These are phyloP conservation scores for Taxillus chinensis DNA, from an alignment of 164 flowering plant genomes.

Conservation along the genomic window DNA sequence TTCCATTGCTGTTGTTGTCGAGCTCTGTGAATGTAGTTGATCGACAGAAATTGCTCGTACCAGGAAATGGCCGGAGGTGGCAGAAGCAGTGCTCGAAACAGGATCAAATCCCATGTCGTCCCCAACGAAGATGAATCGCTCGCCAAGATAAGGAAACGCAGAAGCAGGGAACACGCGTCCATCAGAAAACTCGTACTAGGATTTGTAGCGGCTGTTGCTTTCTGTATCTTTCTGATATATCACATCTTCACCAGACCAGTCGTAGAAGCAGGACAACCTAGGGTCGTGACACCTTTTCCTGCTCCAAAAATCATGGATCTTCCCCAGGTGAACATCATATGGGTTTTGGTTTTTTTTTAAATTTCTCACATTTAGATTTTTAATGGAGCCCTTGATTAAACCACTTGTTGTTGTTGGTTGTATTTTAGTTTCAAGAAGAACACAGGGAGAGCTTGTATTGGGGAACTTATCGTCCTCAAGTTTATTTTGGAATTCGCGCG, in stretches of 20 bases:
- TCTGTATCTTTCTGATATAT: conserved; percentile 18
- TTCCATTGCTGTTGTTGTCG: no score
- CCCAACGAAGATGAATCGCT: conserved; percentile 11
- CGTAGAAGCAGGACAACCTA: conserved; percentile 23
- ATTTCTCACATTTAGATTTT: not conserved
- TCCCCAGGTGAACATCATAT: conserved; percentile 35
- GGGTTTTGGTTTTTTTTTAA: not conserved
- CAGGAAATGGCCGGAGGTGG: conserved; percentile 31
- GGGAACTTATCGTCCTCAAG: conserved; percentile 94
- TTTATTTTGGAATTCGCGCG: conserved; percentile 86
- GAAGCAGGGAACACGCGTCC: conserved; percentile 11
- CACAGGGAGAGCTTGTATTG: conserved; percentile 92
- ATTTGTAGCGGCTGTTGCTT: conserved; percentile 8
- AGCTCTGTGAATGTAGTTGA: no score
- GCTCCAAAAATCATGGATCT: conserved; percentile 75
- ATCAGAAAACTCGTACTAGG: conserved; percentile 23
- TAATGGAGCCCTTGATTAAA: not conserved
- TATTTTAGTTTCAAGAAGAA: conserved; percentile 80
- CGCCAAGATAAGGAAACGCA: conserved; percentile 8
- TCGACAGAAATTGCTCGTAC: not conserved
- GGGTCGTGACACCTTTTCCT: conserved; percentile 74
- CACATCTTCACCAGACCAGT: conserved; percentile 11
- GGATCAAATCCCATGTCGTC: conserved; percentile 23
- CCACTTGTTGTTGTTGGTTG: not conserved
- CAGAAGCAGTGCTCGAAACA: conserved; percentile 33